These are phyloP conservation scores for Colletotrichum viniferum DNA, from an alignment of 2,329 filamentous ascomycete species.

Conservation along the genomic window DNA sequence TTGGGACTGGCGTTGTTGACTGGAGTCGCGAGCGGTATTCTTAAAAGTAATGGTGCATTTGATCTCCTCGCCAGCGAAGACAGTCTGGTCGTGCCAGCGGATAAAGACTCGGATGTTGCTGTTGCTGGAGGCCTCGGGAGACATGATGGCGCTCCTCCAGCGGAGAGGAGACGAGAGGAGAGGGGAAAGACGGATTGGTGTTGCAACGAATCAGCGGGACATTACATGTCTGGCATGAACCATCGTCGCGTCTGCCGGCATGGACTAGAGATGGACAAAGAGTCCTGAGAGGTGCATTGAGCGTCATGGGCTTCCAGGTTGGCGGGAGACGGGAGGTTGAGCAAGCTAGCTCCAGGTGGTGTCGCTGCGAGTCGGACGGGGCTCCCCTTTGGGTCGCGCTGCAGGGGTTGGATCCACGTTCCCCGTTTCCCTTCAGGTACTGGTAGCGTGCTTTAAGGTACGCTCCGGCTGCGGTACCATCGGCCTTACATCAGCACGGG, in stretches of 20 bases:
- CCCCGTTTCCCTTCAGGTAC: constrained; percentile 6
- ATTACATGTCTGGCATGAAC: constrained; percentile 18
- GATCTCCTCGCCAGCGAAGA: constrained; percentile 95
- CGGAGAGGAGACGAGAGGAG: constrained; percentile 7
- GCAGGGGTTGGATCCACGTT: constrained; percentile 18
- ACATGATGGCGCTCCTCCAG: constrained; percentile 43
- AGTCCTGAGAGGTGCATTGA: constrained; percentile 16
- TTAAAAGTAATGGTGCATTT: constrained; percentile 97
- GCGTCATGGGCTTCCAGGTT: constrained; percentile 21
- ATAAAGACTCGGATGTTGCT: constrained; percentile 93
- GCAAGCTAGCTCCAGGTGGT: constrained; percentile 14
- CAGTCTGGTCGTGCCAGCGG: constrained; percentile 89
- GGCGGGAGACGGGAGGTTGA: constrained; percentile 18
- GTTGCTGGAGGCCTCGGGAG: constrained; percentile 62
- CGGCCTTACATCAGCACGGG: constrained; percentile 16
- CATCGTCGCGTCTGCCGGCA: constrained; percentile 9
- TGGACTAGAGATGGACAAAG: constrained; percentile 14
- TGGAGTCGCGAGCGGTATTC: constrained; percentile 68
- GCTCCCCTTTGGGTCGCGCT: constrained; percentile 7
- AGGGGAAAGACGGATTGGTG: background rate
- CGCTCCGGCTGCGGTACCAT: background rate
- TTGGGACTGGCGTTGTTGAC: constrained; percentile 31
- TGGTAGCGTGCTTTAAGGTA: constrained; percentile 2
- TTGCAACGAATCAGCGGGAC: constrained; percentile 8
- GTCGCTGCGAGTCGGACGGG: constrained; percentile 17